These are phyloP conservation scores for Rhytidiadelphus loreus DNA, from an alignment of 225 moss, liverwort and hornwort genomes.

Conservation along the genomic window DNA sequence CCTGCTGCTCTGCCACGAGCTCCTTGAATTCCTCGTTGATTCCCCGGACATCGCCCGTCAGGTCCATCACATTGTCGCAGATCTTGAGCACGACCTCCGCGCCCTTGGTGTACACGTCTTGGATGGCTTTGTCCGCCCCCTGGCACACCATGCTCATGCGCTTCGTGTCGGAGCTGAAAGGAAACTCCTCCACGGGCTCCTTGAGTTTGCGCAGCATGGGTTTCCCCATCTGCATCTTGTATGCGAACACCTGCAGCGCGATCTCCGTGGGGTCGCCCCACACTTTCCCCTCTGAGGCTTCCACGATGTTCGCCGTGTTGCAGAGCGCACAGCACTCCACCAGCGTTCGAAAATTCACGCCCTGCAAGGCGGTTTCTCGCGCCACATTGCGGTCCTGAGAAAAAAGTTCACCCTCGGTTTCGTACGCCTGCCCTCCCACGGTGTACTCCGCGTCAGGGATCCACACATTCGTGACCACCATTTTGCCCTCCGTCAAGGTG, in stretches of 20 bases:
- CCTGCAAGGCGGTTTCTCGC: neutral
- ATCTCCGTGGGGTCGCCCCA: slow-evolving; percentile 46
- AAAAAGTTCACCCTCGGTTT: slow-evolving; percentile 7
- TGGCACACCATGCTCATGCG: slow-evolving; percentile 37
- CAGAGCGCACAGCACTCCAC: slow-evolving; percentile 58
- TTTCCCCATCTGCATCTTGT: slow-evolving; percentile 27
- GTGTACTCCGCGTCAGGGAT: slow-evolving; percentile 16
- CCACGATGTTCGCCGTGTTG: slow-evolving; percentile 52
- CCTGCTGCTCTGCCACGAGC: neutral
- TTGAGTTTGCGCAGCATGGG: slow-evolving; percentile 21
- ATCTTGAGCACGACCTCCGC: slow-evolving; percentile 9
- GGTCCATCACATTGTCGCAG: slow-evolving; percentile 20
- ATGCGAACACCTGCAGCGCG: slow-evolving; percentile 29
- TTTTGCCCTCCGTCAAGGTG: slow-evolving; percentile 45
- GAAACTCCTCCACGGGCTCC: slow-evolving; percentile 17
- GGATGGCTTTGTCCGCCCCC: neutral
- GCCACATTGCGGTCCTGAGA: neutral
- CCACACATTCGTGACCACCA: slow-evolving; percentile 41
- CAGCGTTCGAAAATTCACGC: slow-evolving; percentile 15
- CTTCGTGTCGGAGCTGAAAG: slow-evolving; percentile 36
- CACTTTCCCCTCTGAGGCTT: slow-evolving; percentile 34
- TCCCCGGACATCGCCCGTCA: neutral
- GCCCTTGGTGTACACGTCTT: slow-evolving; percentile 15
- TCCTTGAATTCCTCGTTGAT: neutral
- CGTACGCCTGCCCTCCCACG: slow-evolving; percentile 18